These are phyloP conservation scores for Yamadazyma oceani DNA, from an alignment of 1,139 yeast species.

Conservation along the genomic window DNA sequence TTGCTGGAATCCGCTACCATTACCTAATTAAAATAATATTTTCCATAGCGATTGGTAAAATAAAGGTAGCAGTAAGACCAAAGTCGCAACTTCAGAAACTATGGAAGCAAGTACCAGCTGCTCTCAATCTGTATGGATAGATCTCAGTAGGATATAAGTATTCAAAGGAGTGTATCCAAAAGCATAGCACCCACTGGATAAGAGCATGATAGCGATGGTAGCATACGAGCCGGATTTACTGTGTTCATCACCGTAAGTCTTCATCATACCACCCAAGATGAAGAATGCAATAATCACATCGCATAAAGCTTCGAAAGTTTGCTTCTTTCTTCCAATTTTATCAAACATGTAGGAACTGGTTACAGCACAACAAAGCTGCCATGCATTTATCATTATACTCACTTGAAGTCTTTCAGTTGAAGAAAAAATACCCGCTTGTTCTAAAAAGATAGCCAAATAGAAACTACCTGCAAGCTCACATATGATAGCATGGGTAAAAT, in stretches of 20 bases:
- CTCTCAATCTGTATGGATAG: slow-evolving; percentile 14
- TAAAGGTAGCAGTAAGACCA: slow-evolving; percentile 13
- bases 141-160: slow-evolving; percentile 16
- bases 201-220: slow-evolving; percentile 17
- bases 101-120: slow-evolving; percentile 11
- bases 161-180: slow-evolving; percentile 17
- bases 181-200: slow-evolving; percentile 17
- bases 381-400: slow-evolving; percentile 14
- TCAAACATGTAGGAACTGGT: slow-evolving; percentile 13
- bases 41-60: slow-evolving; percentile 16
- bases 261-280: slow-evolving; percentile 16
- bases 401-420: slow-evolving; percentile 13
- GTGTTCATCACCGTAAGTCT: slow-evolving; percentile 15
- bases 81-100: slow-evolving; percentile 8
- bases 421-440: slow-evolving; percentile 14
- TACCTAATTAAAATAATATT: slow-evolving; percentile 13
- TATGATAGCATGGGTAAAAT: slow-evolving; percentile 16
- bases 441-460: slow-evolving; percentile 14
- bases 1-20: too few species aligned
- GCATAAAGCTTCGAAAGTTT: slow-evolving; percentile 9
- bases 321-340: slow-evolving; percentile 14
- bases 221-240: slow-evolving; percentile 15
- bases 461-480: slow-evolving; percentile 18
- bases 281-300: slow-evolving; percentile 15
- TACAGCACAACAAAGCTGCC: slow-evolving; percentile 14